These are phyloP conservation scores for Phialemoniopsis sp. DNA, from an alignment of 2,329 filamentous ascomycete genomes.

Conservation along the genomic window DNA sequence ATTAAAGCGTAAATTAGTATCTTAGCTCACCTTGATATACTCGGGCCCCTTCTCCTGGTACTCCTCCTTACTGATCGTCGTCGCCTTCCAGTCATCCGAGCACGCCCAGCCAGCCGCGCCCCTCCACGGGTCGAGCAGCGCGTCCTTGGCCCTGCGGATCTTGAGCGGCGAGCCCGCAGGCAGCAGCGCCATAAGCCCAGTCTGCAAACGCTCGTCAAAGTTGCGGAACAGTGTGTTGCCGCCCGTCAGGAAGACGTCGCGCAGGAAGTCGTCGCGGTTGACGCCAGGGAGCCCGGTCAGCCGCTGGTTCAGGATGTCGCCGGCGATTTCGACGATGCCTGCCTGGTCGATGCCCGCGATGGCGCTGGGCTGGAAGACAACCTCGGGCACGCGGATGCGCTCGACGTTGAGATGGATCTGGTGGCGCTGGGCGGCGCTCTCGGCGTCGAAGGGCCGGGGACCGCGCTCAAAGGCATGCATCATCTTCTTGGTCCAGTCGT, in stretches of 20 bases:
- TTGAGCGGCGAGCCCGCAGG: constrained; percentile 64
- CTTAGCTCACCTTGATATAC: constrained; percentile 79
- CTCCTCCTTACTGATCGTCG: constrained; percentile 73
- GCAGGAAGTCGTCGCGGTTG: constrained; percentile 65
- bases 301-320: constrained; percentile 83
- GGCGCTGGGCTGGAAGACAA: constrained; percentile 79
- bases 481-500: constrained; percentile 90
- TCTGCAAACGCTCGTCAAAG: constrained; percentile 77
- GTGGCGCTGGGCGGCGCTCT: constrained; percentile 73
- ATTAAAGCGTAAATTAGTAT: background rate
- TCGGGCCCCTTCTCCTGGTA: constrained; percentile 90
- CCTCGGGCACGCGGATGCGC: constrained; percentile 88
- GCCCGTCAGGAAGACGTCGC: constrained; percentile 91
- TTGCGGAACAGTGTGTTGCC: constrained; percentile 83
- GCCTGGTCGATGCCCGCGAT: constrained; percentile 93
- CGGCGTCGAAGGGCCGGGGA: constrained; percentile 77
- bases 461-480: constrained; percentile 88
- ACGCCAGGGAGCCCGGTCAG: constrained; percentile 48
- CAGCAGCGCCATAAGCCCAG: constrained; percentile 69
- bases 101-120: constrained; percentile 85
- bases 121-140: constrained; percentile 85
- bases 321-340: constrained; percentile 86
- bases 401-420: constrained; percentile 97
- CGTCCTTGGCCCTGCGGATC: constrained; percentile 71
- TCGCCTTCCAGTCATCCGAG: constrained; percentile 52